Base-by-base conservation (phyloP, 768 basidiomycete genomes). In the Kwoniella europaea region DNA sequence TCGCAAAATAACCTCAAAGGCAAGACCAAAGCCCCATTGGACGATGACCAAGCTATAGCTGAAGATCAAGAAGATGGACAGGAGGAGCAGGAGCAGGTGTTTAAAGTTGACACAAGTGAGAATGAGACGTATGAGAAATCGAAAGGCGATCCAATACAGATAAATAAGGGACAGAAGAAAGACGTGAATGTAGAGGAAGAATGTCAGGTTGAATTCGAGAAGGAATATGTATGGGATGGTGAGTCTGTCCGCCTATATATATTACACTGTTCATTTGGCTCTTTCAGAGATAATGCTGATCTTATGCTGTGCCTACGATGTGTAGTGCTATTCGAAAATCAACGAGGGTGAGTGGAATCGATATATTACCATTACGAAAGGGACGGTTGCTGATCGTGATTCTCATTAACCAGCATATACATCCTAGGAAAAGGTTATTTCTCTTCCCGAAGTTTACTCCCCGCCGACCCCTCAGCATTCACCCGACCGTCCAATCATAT, bases 191-290 rank as follows among this genome's bases (percentile, higher is more conserved):
- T 72, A 41, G 52, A 59, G 15, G 73, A 68, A 42, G 65, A 62
- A 20, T 15, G 57, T 18, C 6, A 56, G 0, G 12, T 44, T 5
- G 54, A 59, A n/a, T 9, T 55, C 27, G 59, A 71, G 44, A 70
- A 70, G 54, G 73, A 74, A 24, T 81, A 73, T 63, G 77, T 79
- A 4, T 81, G 79, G 79, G 79, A 81, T 60, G 77, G 79, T 81
- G 63, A 74, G 77, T 27, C 27, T 27, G 27, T 27, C 27, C 27
- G 4, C 2, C 27, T 27, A 27, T 27, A 27, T 41, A 24, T 9
- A 12, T 29, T 22, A 3, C 22, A 46, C 10, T 35, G 29, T 52
- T 50, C 7, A 27, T 4, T 29, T 3, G 10, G 63, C 42, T 62
- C 54, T 57, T 10, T 54, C 43, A 35, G 46, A 61, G 18, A 16